Percentiles rank a stretch among this genome's conserved stretches.
These are phyloP conservation scores for Linnemannia hyalina DNA, from an alignment of 192 early-diverging fungal genomes.

Conservation along the genomic window DNA sequence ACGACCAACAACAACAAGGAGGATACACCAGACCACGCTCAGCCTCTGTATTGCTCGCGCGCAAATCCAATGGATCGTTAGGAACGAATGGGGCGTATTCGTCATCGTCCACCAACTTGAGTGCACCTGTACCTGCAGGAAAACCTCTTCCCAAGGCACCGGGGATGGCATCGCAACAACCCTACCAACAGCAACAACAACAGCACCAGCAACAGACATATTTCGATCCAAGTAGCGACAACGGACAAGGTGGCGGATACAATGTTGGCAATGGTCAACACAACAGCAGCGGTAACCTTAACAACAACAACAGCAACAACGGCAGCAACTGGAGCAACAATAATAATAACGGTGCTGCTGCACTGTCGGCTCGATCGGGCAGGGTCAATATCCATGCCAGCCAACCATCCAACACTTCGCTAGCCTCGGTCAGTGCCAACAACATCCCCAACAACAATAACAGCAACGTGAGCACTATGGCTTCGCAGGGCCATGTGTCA, in stretches of 20 bases:
- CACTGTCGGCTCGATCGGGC: neutral
- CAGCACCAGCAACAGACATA: constrained; percentile 15
- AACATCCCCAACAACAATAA: constrained; percentile 7
- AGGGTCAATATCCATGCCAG: constrained; percentile 24
- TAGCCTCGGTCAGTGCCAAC: constrained; percentile 10
- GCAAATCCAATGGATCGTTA: neutral
- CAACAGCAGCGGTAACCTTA: neutral
- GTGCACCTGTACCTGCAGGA: neutral
- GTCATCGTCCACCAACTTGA: neutral
- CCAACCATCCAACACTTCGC: neutral
- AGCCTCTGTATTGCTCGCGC: neutral
- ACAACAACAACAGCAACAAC: neutral
- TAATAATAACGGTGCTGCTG: neutral
- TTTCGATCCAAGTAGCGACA: neutral
- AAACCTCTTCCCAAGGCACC: constrained; percentile 31
- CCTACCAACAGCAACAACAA: constrained; percentile 14
- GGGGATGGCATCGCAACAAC: neutral
- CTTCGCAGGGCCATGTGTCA: neutral
- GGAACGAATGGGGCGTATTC: neutral
- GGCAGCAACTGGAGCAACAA: constrained; percentile 1
- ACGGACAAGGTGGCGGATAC: neutral
- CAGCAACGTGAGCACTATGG: neutral
- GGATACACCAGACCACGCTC: neutral
- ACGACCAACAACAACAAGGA: constrained; percentile 17
- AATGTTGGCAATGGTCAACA: neutral